Conservation (phyloP, 345 rosid genomes). For the Syzygium aqueum region DNA sequence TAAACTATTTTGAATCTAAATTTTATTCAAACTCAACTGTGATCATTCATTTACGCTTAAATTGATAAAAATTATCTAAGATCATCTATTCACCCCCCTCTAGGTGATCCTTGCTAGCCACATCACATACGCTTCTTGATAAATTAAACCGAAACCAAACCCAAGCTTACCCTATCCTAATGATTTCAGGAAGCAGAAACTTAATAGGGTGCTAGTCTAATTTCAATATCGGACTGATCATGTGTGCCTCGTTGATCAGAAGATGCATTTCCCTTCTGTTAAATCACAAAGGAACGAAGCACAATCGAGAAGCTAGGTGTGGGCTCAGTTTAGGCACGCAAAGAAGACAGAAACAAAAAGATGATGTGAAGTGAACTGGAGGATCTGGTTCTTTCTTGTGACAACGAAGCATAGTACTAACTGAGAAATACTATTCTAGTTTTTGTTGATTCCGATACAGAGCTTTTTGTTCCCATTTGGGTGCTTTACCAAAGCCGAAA, state of each 20-base stretch:
- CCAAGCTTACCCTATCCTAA: not conserved
- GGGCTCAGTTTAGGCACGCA: not conserved
- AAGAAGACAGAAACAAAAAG: not conserved
- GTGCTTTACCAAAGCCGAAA: not conserved
- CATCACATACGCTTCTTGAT: not conserved
- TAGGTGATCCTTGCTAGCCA: too few species aligned
- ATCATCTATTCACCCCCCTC: too few species aligned
- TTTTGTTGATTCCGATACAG: not conserved
- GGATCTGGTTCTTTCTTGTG: not conserved
- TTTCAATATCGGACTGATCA: not conserved
- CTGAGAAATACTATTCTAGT: not conserved
- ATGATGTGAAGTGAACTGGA: not conserved
- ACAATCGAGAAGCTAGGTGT: not conserved
- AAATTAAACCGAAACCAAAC: not conserved
- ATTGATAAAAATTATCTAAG: too few species aligned
- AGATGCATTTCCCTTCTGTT: not conserved
- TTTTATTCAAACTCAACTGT: too few species aligned
- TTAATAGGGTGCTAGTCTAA: not conserved
- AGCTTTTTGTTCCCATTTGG: not conserved
- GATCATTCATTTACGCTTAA: too few species aligned
- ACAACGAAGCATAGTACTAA: too few species aligned
- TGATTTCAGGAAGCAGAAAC: not conserved
- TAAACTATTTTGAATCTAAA: too few species aligned
- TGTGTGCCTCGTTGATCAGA: not conserved
- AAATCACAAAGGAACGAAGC: not conserved